Evolutionary conservation across 345 rosid genomes (phyloP).

Genomic region (Eucalyptus victrix): DNA sequence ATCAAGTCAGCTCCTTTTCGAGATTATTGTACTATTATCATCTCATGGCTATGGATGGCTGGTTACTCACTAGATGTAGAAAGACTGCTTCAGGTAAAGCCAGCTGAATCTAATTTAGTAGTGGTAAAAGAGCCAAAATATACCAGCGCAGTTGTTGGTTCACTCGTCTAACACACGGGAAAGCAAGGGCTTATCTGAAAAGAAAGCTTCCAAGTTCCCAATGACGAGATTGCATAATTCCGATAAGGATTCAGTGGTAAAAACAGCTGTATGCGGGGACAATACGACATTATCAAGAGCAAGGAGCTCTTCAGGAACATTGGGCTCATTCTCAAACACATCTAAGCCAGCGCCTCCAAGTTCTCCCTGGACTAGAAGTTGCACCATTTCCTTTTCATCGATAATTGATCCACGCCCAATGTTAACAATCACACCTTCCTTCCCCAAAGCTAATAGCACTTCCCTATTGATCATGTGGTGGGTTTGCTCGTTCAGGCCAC

Average conservation of each 20-base stretch:
- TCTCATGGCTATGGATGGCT: background rate
- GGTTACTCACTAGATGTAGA: background rate
- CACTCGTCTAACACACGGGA: background rate
- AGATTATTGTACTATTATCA: background rate
- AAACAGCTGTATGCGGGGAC: constrained; percentile 28
- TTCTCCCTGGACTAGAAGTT: constrained; percentile 31
- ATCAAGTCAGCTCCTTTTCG: background rate
- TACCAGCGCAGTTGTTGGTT: background rate
- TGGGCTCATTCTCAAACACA: constrained; percentile 49
- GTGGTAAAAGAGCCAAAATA: background rate
- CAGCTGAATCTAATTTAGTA: background rate
- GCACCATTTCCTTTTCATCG: constrained; percentile 38
- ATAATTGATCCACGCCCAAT: constrained; percentile 32
- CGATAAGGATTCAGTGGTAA: constrained; percentile 25
- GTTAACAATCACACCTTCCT: constrained; percentile 29
- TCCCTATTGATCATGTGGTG: constrained; percentile 32
- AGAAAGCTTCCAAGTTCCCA: constrained; percentile 50
- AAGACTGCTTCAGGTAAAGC: background rate
- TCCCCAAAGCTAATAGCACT: constrained; percentile 26
- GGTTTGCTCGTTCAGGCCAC: constrained; percentile 21
- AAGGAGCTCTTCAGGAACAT: constrained; percentile 25
- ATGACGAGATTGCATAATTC: constrained; percentile 13
- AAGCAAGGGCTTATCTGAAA: constrained; percentile 17
- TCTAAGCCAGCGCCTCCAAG: constrained; percentile 53
- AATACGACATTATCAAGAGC: constrained; percentile 35